Evolutionary conservation across 495 filamentous ascomycete species (phyloP), one percentile per base, ranked within the genome.

Genomic region (Aspergillus haitiensis): DNA sequence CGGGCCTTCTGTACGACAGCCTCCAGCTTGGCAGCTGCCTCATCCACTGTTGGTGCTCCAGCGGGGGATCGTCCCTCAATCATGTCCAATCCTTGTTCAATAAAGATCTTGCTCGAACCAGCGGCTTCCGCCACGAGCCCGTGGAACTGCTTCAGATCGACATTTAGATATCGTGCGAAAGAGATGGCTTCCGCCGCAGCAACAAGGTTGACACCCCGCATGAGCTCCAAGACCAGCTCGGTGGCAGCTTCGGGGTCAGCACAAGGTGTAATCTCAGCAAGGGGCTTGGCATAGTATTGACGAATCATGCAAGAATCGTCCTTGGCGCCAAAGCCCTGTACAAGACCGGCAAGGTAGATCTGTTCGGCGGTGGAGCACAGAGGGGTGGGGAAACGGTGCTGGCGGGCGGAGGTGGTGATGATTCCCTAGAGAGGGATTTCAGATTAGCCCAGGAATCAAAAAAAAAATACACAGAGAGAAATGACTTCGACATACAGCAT

Each of bases 221-320:
- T 80, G 15, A 88, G 68, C 56, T 83, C 79, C 0, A 80, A 61
- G 7, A 91, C 86, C 8, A 88, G 74, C 27, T 77, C 75, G 2
- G 83, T 66, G 34, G 70, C 67, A 3, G 68, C 58, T 18, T 59
- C 52, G n/a, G 67, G 56, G 21, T 76, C 71, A 32, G 68, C 60
- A 3, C 62, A 65, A 9, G 56, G 63, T 21, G 68, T 52, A 8
- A 70, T 77, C 62, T 59, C 77, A 36, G 37, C 70, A 60, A 75
- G 79, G n/a, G 67, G 76, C 54, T 70, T 69, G 52, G 74, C 42
- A 31, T 69, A 71, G 60, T 81, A 93, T 61, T 91, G 72, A 60
- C 85, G 78, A 35, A 89, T 79, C 56, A 91, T 78, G n/a, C 81
- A 80, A 39, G 88, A 85, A 64, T 92, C 89, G 62, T 92, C 89